Evolutionary conservation across 2,329 filamentous ascomycete species (phyloP).

Genomic region (Aspergillus niger): DNA sequence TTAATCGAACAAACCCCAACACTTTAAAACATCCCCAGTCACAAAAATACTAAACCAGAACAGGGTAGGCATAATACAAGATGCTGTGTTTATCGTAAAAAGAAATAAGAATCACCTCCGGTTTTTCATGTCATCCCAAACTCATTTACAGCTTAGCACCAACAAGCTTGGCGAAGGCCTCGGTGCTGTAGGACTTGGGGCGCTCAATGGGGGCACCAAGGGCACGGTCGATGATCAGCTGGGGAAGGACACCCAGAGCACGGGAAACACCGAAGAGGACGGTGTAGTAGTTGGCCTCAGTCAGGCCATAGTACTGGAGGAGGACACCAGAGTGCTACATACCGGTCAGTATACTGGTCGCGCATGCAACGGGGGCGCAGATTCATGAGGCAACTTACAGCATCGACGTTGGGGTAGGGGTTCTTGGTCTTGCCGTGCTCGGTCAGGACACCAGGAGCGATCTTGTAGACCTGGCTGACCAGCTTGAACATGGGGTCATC

Average conservation of each 20-base stretch:
- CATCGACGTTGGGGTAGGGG: constrained; percentile 98
- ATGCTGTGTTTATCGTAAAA: constrained; percentile 25
- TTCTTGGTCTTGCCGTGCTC: constrained; percentile 99
- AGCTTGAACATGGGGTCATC: constrained; percentile 99
- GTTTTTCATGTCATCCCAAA: constrained; percentile 21
- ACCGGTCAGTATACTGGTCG: constrained; percentile 17
- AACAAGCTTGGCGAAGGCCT: constrained; percentile 91
- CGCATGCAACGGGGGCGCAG: background rate
- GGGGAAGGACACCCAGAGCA: constrained; percentile 95
- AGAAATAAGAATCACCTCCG: constrained; percentile 14
- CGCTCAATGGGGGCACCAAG: constrained; percentile 96
- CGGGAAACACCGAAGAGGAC: constrained; percentile 98
- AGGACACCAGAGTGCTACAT: constrained; percentile 88
- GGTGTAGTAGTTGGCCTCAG: constrained; percentile 99
- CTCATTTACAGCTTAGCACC: constrained; percentile 79
- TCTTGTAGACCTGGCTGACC: constrained; percentile 99
- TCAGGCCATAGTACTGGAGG: constrained; percentile 98
- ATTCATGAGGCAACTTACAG: constrained; percentile 49
- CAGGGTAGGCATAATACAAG: constrained; percentile 25
- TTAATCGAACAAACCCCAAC: constrained; percentile 37
- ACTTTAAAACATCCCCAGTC: constrained; percentile 30
- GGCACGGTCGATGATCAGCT: constrained; percentile 99
- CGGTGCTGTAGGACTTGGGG: constrained; percentile 98
- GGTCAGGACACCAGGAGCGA: constrained; percentile 93
- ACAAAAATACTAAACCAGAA: constrained; percentile 16